These are phyloP conservation scores for Gliomastix tumulicola DNA, from an alignment of 2,329 filamentous ascomycete genomes.

Conservation along the genomic window DNA sequence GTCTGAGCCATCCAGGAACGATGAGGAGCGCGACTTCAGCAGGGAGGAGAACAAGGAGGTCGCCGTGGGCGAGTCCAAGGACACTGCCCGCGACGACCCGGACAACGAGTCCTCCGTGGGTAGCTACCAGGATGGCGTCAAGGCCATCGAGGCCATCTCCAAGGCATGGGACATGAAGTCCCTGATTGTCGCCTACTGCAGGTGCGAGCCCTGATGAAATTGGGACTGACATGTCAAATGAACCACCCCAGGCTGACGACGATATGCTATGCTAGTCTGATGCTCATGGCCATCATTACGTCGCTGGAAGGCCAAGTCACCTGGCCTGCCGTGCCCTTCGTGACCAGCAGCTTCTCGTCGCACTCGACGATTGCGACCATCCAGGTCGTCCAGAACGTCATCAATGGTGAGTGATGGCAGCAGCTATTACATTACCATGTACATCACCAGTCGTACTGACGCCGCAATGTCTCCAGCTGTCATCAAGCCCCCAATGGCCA, in stretches of 20 bases:
- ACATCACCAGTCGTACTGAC: no score
- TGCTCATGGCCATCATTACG: conserved; percentile 13
- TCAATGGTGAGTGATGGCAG: conserved; percentile 47
- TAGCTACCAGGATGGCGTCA: conserved; percentile 14
- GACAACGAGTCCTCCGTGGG: neutral
- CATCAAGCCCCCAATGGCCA: conserved; percentile 35
- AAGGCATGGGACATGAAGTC: conserved; percentile 10
- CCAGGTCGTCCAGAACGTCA: conserved; percentile 35
- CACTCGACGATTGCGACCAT: conserved; percentile 40
- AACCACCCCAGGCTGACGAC: conserved; percentile 3
- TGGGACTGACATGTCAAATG: conserved; percentile 18
- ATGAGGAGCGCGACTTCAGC: no score
- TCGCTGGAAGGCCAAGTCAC: conserved; percentile 13
- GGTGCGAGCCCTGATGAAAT: no score
- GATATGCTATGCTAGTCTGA: conserved; percentile 8
- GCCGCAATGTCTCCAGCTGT: no score
- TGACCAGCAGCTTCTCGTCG: conserved; percentile 24
- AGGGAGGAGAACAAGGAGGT: no score
- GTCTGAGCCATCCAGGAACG: no score
- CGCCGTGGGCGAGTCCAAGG: no score
- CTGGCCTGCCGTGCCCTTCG: conserved; percentile 12
- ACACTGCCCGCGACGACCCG: no score
- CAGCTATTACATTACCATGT: no score
- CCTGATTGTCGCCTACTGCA: conserved; percentile 7
- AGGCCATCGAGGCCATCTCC: conserved; percentile 10